Evolutionary conservation across 306 rosid genomes (phyloP).

Genomic region (Mimosa pudica): DNA sequence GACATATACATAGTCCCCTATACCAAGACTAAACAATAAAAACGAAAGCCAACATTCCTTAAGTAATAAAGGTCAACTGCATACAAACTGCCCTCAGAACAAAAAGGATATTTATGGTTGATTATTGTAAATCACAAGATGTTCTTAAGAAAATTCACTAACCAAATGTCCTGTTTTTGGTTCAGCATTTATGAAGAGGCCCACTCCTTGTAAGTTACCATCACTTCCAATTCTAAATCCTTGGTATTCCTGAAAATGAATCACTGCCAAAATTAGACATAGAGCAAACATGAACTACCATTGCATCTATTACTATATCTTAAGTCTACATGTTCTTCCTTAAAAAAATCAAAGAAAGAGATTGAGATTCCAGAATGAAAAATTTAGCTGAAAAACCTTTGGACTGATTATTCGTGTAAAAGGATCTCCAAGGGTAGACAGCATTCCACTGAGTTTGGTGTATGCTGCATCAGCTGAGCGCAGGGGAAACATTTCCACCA

Average conservation of each 20-base stretch:
- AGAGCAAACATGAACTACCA: background rate
- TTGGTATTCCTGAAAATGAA: conserved; percentile 78
- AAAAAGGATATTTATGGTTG: conserved; percentile 20
- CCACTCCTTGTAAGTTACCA: conserved; percentile 92
- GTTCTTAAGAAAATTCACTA: conserved; percentile 34
- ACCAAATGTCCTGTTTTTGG: conserved; percentile 93
- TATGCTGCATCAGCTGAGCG: conserved; percentile 89
- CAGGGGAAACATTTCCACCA: conserved; percentile 98
- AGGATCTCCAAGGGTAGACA: conserved; percentile 97
- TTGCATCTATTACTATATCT: conserved; percentile 8
- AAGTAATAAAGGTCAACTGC: conserved; percentile 4
- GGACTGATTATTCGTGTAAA: conserved; percentile 94
- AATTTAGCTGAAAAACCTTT: conserved; percentile 51
- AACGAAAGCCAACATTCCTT: background rate
- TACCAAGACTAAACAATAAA: conserved; percentile 7
- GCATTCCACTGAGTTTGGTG: conserved; percentile 90
- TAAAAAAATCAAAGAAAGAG: background rate
- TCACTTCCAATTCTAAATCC: conserved; percentile 89
- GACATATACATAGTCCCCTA: conserved; percentile 11
- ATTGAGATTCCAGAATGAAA: conserved; percentile 29
- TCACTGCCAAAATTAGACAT: conserved; percentile 22
- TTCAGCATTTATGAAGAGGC: conserved; percentile 81
- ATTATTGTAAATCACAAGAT: background rate
- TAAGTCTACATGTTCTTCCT: background rate
- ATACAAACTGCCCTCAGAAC: conserved; percentile 16